Conservation (phyloP, 1,139 yeast species). For the Candida sp. region DNA sequence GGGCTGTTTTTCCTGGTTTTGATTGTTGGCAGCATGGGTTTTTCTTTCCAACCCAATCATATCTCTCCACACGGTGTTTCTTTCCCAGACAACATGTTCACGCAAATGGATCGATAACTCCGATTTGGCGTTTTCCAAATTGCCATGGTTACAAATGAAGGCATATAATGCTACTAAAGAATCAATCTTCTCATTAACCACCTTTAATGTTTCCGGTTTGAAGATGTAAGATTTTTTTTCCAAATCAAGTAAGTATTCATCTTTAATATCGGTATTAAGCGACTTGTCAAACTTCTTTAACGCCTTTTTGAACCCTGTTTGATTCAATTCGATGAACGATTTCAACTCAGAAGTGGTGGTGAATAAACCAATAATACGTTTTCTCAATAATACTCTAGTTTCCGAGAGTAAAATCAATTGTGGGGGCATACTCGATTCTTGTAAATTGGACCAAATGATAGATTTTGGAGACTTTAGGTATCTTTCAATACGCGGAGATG, state of each 20-base stretch:
- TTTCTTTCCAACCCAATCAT: conserved; percentile 86
- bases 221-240: conserved; percentile 33
- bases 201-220: conserved; percentile 35
- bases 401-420: conserved; percentile 39
- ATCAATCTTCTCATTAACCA: conserved; percentile 41
- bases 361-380: conserved; percentile 52
- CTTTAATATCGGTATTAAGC: conserved; percentile 40
- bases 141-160: conserved; percentile 38
- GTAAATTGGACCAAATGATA: conserved; percentile 32
- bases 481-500: conserved; percentile 33
- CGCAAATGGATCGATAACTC: conserved; percentile 61
- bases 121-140: conserved; percentile 36
- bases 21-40: conserved; percentile 38
- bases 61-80: conserved; percentile 73
- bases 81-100: conserved; percentile 75
- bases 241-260: conserved; percentile 26
- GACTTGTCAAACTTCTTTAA: conserved; percentile 70
- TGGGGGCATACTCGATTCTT: conserved; percentile 31
- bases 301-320: conserved; percentile 66
- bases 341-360: conserved; percentile 63
- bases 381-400: conserved; percentile 50
- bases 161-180: conserved; percentile 37
- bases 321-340: conserved; percentile 63
- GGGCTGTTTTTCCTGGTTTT: conserved; percentile 12
- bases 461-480: conserved; percentile 38